These are phyloP conservation scores for Cladosporium velox DNA, from an alignment of 2,329 filamentous ascomycete genomes.

Conservation along the genomic window DNA sequence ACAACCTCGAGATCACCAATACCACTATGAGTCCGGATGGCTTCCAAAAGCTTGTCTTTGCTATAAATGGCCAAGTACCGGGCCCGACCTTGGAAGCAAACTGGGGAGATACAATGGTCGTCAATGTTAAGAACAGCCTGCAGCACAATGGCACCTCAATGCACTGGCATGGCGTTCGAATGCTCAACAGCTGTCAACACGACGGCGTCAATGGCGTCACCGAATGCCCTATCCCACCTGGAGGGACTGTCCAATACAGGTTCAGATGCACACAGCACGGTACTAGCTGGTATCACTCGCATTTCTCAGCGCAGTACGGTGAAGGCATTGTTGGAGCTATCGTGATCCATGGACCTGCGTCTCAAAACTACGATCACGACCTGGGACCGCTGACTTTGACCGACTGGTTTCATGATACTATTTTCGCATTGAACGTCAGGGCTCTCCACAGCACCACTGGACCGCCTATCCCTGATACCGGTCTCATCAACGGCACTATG, in stretches of 20 bases:
- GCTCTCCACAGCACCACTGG: constrained; percentile 36
- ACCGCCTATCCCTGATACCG: constrained; percentile 52
- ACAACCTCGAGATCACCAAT: constrained; percentile 47
- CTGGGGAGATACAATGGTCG: constrained; percentile 47
- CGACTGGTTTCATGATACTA: constrained; percentile 56
- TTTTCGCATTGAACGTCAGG: constrained; percentile 32
- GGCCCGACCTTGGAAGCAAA: constrained; percentile 46
- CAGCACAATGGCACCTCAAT: constrained; percentile 61
- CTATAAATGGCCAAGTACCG: constrained; percentile 66
- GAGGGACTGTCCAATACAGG: constrained; percentile 56
- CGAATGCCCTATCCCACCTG: constrained; percentile 52
- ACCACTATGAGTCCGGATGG: constrained; percentile 50
- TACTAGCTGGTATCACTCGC: constrained; percentile 58
- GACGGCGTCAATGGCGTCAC: constrained; percentile 59
- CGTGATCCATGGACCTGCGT: constrained; percentile 62
- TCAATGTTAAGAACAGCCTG: constrained; percentile 58
- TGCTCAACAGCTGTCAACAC: constrained; percentile 56
- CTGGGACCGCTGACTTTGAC: constrained; percentile 60
- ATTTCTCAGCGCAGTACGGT: constrained; percentile 57
- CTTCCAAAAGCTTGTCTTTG: constrained; percentile 34
- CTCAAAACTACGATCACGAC: constrained; percentile 63
- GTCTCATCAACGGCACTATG: constrained; percentile 47
- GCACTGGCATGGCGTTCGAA: constrained; percentile 66
- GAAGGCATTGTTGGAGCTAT: constrained; percentile 63
- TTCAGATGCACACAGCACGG: constrained; percentile 56